phyloP scores from a whole-genome alignment of 352 stramenopile species.

The Saprolegnia diclina region DNA sequence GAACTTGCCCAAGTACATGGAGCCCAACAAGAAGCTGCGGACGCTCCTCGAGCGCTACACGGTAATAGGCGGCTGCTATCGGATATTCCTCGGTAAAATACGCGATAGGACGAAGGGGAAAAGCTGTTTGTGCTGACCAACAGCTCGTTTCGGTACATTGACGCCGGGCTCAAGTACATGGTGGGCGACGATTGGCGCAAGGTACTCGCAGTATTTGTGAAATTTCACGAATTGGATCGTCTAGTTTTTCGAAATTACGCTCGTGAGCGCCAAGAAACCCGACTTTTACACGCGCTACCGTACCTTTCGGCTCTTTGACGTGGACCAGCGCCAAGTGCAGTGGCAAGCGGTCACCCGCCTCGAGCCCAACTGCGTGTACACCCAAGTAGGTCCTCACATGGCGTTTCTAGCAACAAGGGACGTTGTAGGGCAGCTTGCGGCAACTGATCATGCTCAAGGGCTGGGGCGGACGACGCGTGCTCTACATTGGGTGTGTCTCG shows the following conservation, averaged over 20 bases:
- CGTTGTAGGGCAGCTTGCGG: constrained; percentile 50
- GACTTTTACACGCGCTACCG: constrained; percentile 87
- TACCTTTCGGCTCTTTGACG: constrained; percentile 68
- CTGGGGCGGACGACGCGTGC: constrained; percentile 68
- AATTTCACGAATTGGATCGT: background rate
- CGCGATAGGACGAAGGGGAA: constrained; percentile 68
- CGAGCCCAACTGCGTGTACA: constrained; percentile 64
- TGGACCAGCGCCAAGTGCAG: constrained; percentile 57
- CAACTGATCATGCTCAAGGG: constrained; percentile 58
- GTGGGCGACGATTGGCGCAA: constrained; percentile 86
- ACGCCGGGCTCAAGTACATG: constrained; percentile 89
- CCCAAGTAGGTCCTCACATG: constrained; percentile 29
- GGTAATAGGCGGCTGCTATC: constrained; percentile 27
- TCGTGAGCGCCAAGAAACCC: constrained; percentile 86
- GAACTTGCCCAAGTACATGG: constrained; percentile 82
- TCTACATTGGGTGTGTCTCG: constrained; percentile 52
- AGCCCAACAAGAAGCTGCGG: constrained; percentile 81
- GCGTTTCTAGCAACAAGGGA: background rate
- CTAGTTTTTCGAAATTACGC: constrained; percentile 85
- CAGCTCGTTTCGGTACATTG: constrained; percentile 91
- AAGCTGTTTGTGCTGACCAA: constrained; percentile 92
- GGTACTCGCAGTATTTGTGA: constrained; percentile 21
- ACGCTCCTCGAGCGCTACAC: constrained; percentile 72
- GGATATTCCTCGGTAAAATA: background rate
- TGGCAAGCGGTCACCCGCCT: constrained; percentile 66